These are phyloP conservation scores for Calonectria pauciramosa DNA, from an alignment of 2,329 filamentous ascomycete genomes.

Conservation along the genomic window DNA sequence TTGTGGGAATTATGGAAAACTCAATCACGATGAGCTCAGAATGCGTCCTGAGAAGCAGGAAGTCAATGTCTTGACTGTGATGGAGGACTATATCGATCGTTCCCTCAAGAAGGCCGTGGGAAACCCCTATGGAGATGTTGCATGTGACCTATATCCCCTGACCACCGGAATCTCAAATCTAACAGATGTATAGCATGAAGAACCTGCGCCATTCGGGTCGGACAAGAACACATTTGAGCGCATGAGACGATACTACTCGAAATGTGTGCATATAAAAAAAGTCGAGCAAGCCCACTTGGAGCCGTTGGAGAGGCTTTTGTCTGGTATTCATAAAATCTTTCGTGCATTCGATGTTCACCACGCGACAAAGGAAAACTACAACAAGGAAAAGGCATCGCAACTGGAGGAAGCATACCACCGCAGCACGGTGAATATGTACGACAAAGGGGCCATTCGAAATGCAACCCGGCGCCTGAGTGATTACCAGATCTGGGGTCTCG, in stretches of 20 bases:
- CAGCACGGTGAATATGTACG: conserved; percentile 1
- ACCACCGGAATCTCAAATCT: not conserved
- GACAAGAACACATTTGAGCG: not conserved
- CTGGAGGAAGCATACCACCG: not conserved
- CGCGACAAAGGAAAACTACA: not conserved
- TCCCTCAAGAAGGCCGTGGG: not conserved
- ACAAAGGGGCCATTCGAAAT: conserved; percentile 15
- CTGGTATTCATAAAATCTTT: conserved; percentile 22
- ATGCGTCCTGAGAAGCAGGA: not conserved
- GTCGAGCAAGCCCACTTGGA: not conserved
- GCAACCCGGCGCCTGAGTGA: conserved; percentile 11
- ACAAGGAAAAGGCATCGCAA: not conserved
- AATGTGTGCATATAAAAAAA: conserved; percentile 6
- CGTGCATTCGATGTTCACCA: conserved; percentile 1
- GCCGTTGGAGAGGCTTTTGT: conserved; percentile 15
- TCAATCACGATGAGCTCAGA: not conserved
- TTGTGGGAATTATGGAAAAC: conserved; percentile 24
- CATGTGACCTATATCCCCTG: not conserved
- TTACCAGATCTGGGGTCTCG: conserved; percentile 28
- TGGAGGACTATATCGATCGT: not conserved
- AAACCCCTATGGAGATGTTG: not conserved
- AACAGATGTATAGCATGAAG: not conserved
- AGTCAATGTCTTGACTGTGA: not conserved
- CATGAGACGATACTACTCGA: conserved; percentile 22
- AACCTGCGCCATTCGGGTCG: not conserved